Evolutionary conservation across 2,329 filamentous ascomycete species (phyloP).

Genomic region (Mollisiaceae sp.): DNA sequence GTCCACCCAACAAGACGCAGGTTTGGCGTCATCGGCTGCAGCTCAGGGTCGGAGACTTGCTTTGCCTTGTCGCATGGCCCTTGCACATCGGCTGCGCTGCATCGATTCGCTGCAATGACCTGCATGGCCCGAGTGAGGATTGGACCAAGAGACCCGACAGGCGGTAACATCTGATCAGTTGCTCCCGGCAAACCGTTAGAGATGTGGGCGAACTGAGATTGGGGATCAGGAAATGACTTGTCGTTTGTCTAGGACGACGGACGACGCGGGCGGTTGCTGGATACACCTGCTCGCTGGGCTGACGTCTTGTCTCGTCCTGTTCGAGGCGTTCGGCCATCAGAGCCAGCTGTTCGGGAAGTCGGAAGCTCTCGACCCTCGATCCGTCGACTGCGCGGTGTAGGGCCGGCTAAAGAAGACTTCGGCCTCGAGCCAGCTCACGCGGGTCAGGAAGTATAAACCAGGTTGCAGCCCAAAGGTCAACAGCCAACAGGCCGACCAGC

Average conservation of each 20-base stretch:
- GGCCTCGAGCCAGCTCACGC: conserved; percentile 8
- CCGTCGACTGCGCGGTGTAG: conserved; percentile 8
- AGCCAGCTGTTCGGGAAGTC: conserved; percentile 21
- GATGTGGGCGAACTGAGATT: conserved; percentile 12
- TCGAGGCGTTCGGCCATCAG: not conserved
- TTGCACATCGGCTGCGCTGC: conserved; percentile 20
- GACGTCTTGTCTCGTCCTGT: not conserved
- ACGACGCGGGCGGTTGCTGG: conserved; percentile 1
- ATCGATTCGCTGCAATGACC: conserved; percentile 19
- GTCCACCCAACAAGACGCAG: not conserved
- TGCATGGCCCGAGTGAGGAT: not conserved
- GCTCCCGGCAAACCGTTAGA: conserved; percentile 19
- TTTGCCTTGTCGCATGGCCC: conserved; percentile 18
- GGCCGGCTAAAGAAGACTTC: conserved; percentile 5
- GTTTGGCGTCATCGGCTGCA: not conserved
- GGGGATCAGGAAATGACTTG: not conserved
- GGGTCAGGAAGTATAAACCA: conserved; percentile 2
- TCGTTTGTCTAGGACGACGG: not conserved
- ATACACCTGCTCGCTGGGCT: not conserved
- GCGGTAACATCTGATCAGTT: conserved; percentile 19
- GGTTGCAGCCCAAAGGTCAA: conserved; percentile 20
- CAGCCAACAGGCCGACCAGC: conserved; percentile 10
- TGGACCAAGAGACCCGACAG: conserved; percentile 9
- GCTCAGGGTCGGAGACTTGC: not conserved
- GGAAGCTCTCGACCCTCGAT: not conserved